Conservation (phyloP, 495 filamentous ascomycete species). For the Annulohypoxylon moriforme region DNA sequence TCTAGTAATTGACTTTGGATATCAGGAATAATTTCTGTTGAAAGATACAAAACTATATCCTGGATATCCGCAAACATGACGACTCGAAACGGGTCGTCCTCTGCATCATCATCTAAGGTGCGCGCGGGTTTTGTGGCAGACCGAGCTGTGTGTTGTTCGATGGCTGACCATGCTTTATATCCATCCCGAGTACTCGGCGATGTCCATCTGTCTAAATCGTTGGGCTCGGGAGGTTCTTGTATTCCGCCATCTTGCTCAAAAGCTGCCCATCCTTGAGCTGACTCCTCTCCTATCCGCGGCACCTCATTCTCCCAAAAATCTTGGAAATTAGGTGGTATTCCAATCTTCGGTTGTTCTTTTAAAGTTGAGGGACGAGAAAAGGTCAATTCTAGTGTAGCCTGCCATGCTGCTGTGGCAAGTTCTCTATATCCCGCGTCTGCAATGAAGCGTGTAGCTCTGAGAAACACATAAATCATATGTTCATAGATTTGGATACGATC, state of each 20-base stretch:
- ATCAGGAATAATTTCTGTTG: slow-evolving; percentile 45
- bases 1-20: slow-evolving; percentile 66
- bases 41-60: slow-evolving; percentile 68
- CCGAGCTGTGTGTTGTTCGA: slow-evolving; percentile 64
- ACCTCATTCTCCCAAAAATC: slow-evolving; percentile 91
- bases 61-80: slow-evolving; percentile 82
- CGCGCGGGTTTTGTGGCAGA: slow-evolving; percentile 71
- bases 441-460: slow-evolving; percentile 78
- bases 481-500: slow-evolving; percentile 50
- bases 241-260: slow-evolving; percentile 54
- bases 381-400: slow-evolving; percentile 80
- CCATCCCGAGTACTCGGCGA: slow-evolving; percentile 50
- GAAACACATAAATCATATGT: slow-evolving; percentile 76
- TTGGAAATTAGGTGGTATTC: slow-evolving; percentile 62
- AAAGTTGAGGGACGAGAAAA: slow-evolving; percentile 65
- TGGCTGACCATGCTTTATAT: slow-evolving; percentile 68
- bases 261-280: slow-evolving; percentile 75
- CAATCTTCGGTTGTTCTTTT: slow-evolving; percentile 39
- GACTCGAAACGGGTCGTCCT: slow-evolving; percentile 82
- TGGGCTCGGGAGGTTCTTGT: slow-evolving; percentile 54
- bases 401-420: slow-evolving; percentile 82
- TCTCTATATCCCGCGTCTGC: slow-evolving; percentile 85
- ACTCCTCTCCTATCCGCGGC: slow-evolving; percentile 79
- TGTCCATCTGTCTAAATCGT: slow-evolving; percentile 23
- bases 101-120: slow-evolving; percentile 68